phyloP scores from a whole-genome alignment of 371 early-diverging fungal species.

The Mortierella sp. region DNA sequence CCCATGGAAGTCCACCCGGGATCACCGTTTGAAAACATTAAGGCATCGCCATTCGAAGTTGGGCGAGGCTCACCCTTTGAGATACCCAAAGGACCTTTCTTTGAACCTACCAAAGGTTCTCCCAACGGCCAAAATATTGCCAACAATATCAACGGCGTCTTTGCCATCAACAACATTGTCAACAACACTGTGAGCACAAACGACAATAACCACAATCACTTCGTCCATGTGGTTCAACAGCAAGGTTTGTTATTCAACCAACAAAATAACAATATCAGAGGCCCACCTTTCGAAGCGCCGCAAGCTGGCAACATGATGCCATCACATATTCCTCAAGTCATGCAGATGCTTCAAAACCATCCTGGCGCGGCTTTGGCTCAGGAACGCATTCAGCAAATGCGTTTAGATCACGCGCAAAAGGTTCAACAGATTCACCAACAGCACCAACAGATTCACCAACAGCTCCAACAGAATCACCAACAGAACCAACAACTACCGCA shows the following conservation, averaged over 20 bases:
- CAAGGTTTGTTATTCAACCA: not conserved
- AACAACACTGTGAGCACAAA: not conserved
- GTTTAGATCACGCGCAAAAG: slow-evolving; percentile 2
- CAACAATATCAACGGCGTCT: not conserved
- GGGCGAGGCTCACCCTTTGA: slow-evolving; percentile 29
- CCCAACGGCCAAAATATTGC: not conserved
- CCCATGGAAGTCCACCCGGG: not conserved
- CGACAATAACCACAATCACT: too few relatives aligned
- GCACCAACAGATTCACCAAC: not conserved
- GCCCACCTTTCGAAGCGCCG: too few relatives aligned
- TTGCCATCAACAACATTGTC: slow-evolving; percentile 1
- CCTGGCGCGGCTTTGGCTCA: too few relatives aligned
- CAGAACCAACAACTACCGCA: slow-evolving; percentile 2
- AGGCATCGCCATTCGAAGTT: slow-evolving; percentile 16
- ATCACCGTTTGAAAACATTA: not conserved
- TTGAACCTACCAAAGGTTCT: slow-evolving; percentile 17
- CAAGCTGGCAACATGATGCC: too few relatives aligned
- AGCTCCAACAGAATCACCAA: slow-evolving; percentile 4
- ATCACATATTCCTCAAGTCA: too few relatives aligned
- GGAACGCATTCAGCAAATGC: not conserved
- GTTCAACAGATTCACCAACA: slow-evolving; percentile 15
- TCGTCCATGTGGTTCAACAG: too few relatives aligned
- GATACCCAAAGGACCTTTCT: slow-evolving; percentile 22
- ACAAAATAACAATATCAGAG: too few relatives aligned
- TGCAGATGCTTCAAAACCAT: too few relatives aligned